phyloP scores from a whole-genome alignment of 2,329 filamentous ascomycete species.

The Alternaria triticimaculans region DNA sequence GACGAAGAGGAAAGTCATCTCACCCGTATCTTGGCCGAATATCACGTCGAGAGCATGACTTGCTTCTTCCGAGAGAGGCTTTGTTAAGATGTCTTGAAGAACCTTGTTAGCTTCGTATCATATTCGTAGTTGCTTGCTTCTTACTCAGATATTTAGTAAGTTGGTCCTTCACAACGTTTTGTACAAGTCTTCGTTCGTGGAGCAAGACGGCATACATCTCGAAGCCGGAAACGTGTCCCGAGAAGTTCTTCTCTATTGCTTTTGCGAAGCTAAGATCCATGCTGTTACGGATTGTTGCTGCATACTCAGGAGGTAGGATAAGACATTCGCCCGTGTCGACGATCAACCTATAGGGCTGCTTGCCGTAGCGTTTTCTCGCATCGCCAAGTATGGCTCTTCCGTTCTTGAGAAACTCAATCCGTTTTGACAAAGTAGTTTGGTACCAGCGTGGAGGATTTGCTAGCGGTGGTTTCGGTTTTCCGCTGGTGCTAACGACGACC shows the following conservation, averaged over 20 bases:
- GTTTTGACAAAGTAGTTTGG: neutral
- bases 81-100: neutral
- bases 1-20: neutral
- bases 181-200: neutral
- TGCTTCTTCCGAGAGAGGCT: neutral
- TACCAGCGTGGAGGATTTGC: constrained; percentile 1
- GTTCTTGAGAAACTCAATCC: neutral
- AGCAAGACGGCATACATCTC: neutral
- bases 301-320: neutral
- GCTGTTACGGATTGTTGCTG: neutral
- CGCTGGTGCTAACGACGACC: too few species aligned
- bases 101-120: neutral
- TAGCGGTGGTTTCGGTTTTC: neutral
- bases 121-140: neutral
- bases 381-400: neutral
- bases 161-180: neutral
- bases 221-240: neutral
- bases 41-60: neutral
- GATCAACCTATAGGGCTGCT: constrained; percentile 3
- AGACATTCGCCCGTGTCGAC: neutral
- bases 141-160: constrained; percentile 2
- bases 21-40: neutral
- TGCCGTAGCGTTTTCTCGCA: neutral
- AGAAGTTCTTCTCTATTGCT: neutral
- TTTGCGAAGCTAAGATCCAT: neutral